phyloP scores from a whole-genome alignment of 768 basidiomycete species.

The Coprinopsis marcescibilis region DNA sequence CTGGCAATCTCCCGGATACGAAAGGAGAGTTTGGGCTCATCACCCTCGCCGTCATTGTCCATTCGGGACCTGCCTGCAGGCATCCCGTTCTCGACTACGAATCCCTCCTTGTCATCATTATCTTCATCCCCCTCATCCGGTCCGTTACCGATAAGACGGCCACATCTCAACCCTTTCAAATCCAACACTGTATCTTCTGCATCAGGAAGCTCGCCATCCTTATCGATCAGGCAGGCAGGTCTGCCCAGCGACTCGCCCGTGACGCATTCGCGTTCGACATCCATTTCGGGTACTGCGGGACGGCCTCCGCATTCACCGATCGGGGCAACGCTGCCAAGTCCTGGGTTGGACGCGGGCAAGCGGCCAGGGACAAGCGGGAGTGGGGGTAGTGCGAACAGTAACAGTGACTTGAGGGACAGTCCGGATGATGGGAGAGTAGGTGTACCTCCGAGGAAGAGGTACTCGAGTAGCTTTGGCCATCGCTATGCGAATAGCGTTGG shows the following conservation, averaged over 20 bases:
- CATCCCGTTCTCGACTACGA: conserved; percentile 10
- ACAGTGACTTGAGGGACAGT: conserved; percentile 11
- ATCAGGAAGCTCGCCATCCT: conserved; percentile 25
- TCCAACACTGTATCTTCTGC: conserved; percentile 30
- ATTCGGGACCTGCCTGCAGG: conserved; percentile 7
- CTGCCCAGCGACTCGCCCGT: conserved; percentile 6
- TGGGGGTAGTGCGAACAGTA: conserved; percentile 13
- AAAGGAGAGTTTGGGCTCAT: conserved; percentile 42
- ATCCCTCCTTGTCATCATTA: conserved; percentile 18
- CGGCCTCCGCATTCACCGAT: conserved; percentile 25
- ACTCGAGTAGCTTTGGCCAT: conserved; percentile 76
- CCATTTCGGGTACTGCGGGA: conserved; percentile 3
- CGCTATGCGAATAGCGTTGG: conserved; percentile 42
- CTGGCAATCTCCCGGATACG: conserved; percentile 39
- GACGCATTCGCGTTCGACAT: conserved; percentile 15
- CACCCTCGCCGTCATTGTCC: conserved; percentile 21
- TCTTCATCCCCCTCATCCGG: conserved; percentile 26
- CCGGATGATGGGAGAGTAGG: conserved; percentile 15
- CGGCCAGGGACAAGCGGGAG: conserved; percentile 20
- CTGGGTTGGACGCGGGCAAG: conserved; percentile 21
- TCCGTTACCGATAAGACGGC: conserved; percentile 27
- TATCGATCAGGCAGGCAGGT: conserved; percentile 25
- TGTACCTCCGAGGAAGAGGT: conserved; percentile 47
- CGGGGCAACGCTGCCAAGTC: conserved; percentile 13
- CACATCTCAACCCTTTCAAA: conserved; percentile 32